Evolutionary conservation across 345 rosid genomes (phyloP), one percentile per base, ranked within the genome.

Genomic region (Gossypium thurberi): DNA sequence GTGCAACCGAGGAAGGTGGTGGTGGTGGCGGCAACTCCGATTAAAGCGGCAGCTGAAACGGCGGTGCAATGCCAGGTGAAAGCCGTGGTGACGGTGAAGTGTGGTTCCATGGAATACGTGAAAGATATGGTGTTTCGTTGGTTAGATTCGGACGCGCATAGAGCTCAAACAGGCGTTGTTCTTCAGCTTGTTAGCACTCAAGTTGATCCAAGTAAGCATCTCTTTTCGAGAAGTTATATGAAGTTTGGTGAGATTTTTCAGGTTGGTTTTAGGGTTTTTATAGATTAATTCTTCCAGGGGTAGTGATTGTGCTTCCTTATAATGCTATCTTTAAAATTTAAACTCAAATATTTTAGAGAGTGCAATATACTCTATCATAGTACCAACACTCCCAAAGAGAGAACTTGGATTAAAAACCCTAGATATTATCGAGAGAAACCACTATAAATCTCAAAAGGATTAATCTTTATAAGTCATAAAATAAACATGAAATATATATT

Each of bases 121-220:
- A 88, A 88, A 69, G 97, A 87, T 69, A 81, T 89, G 53, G 13
- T 95, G 64, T 86, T 88, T 18, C 90, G 86, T 75, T 90, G 84
- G 28, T 78, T 86, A 63, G 96, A 91, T 77, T 82, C 90, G 42
- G 76, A 12, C 10, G 28, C 85, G 47, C 94, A 90, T 46, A 82
- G 61, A 74, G 79, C 88, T 69, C 94, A 97, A 21, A 79, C 85
- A 74, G 92, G 88, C 71, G 91, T 92, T 42, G 85, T 85, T 23
- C 82, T 95, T 82, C 87, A 92, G 84, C 94, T 95, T 71, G 74
- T 92, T 64, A 89, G 97, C 82, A 85, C 85, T 1, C 81, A 91
- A 68, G 20, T 87, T 75, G 94, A 92, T 78, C 91, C 96, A 59
- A 92, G 99, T 91, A 65, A 65, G 69, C 69, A 5, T 11, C n/a